Evolutionary conservation across 257 asterid species (phyloP), one percentile per base, ranked within the genome.

Genomic region (Henckelia pumila): DNA sequence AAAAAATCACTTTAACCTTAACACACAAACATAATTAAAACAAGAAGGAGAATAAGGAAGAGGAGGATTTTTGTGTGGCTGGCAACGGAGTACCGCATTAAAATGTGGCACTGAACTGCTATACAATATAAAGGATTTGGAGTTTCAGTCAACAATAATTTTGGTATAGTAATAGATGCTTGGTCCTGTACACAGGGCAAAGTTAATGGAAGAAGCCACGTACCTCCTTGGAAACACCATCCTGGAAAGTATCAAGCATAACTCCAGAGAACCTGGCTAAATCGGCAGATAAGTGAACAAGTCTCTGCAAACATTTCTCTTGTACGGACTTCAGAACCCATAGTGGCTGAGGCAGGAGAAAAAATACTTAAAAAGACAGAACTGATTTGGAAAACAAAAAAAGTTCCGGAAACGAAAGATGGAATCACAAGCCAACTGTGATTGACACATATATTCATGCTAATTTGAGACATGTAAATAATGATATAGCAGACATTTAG

Each of bases 281-380:
- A 82, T 93, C 99, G 50, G 89, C 80, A 44, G 99, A 93, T 69
- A 90, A 75, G 75, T 84, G 95, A 71, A 90, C 91, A 60, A 93
- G 92, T 81, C 96, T 85, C 78, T 88, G 99, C 66, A 72, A 71
- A 66, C 78, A 65, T 64, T 85, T 90, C 83, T 88, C 97, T 80
- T 81, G 91, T 53, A 82, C 84, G 29, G 92, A 85, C 83, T 90
- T 93, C 74, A 93, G 75, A 76, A 93, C 87, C 99, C 97, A 93
- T 14, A 84, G 77, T 40, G 99, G 97, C 99, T 93, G 86, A 52
- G 49, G 69, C 62, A 76, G 19, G 17, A 14, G 19, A 37, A 29
- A 33, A 2, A 49, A 6, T 44, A 55, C 16, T 72, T 30, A 29
- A 73, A 57, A 57, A 58, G 11, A 59, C 33, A n/a, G 32, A 16